Conservation (phyloP, 1,139 yeast species). For the Tardiomyces digboiensis region DNA sequence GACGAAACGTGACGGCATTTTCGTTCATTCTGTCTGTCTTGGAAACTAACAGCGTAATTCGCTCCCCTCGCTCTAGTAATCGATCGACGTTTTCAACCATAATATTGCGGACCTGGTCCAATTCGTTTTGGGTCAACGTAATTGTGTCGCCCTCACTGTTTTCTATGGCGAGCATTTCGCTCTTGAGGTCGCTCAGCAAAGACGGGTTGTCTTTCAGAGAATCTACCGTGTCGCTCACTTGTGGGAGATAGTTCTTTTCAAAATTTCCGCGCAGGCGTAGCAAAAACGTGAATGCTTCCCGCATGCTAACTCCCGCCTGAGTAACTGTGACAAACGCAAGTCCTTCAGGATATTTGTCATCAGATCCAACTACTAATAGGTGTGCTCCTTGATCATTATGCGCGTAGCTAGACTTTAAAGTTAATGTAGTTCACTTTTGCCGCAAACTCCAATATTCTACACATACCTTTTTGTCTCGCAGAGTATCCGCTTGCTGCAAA, state of each 20-base stretch:
- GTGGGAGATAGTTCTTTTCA: constrained; percentile 10
- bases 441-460: constrained; percentile 3
- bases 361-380: constrained; percentile 22
- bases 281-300: constrained; percentile 25
- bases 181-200: constrained; percentile 10
- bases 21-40: constrained; percentile 71
- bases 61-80: constrained; percentile 70
- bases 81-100: constrained; percentile 34
- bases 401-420: constrained; percentile 19
- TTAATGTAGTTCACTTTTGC: constrained; percentile 8
- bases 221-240: constrained; percentile 7
- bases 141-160: constrained; percentile 19
- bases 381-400: constrained; percentile 27
- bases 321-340: constrained; percentile 24
- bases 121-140: constrained; percentile 26
- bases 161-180: constrained; percentile 16
- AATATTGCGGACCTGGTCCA: constrained; percentile 30
- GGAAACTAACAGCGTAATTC: constrained; percentile 63
- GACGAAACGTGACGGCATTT: constrained; percentile 62
- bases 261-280: constrained; percentile 21
- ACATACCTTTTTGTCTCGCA: background rate
- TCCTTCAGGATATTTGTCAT: constrained; percentile 19
- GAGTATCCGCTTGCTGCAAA: background rate
- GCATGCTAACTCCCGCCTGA: constrained; percentile 19
- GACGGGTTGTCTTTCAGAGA: constrained; percentile 2